A percentile compares a stretch with the other conserved stretches of the same genome.
These are phyloP conservation scores for Trypanosoma cruzi DNA, from an alignment of 208 protist species.

Conservation along the genomic window DNA sequence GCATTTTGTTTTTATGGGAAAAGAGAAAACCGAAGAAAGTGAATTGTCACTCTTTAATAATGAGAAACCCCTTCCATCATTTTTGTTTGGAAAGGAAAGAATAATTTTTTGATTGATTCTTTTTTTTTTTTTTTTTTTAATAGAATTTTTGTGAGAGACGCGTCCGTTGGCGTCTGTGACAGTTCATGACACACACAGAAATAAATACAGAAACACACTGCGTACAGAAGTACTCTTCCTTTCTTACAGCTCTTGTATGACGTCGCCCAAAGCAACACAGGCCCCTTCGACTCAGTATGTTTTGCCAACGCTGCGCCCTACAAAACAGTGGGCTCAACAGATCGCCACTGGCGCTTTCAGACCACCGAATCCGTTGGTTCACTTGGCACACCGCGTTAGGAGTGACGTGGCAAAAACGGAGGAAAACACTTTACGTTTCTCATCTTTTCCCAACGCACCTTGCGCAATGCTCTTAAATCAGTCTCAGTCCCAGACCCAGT, in stretches of 20 bases:
- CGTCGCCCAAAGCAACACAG: slow-evolving; percentile 1
- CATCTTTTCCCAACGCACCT: background rate
- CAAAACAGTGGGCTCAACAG: slow-evolving; percentile 62
- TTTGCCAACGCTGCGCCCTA: slow-evolving; percentile 60
- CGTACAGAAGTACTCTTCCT: no score
- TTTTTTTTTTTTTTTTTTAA: slow-evolving; percentile 18
- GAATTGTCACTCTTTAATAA: no score
- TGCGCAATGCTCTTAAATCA: background rate
- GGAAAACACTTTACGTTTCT: background rate
- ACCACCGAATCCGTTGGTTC: slow-evolving; percentile 32
- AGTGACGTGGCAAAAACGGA: background rate
- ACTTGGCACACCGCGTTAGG: background rate
- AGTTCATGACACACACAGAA: background rate
- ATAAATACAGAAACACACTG: background rate
- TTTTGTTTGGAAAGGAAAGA: no score
- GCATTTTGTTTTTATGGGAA: no score
- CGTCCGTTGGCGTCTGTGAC: background rate
- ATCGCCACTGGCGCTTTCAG: slow-evolving; percentile 71
- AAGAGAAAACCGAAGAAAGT: no score
- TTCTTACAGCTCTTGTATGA: slow-evolving; percentile 9
- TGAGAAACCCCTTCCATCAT: no score
- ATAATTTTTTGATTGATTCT: background rate
- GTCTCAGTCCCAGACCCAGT: background rate
- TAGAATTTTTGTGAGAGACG: background rate
- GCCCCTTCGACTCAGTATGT: slow-evolving; percentile 42